Evolutionary conservation across 192 early-diverging fungal species (phyloP), one percentile per base, ranked within the genome.

Genomic region (Gigaspora rosea): DNA sequence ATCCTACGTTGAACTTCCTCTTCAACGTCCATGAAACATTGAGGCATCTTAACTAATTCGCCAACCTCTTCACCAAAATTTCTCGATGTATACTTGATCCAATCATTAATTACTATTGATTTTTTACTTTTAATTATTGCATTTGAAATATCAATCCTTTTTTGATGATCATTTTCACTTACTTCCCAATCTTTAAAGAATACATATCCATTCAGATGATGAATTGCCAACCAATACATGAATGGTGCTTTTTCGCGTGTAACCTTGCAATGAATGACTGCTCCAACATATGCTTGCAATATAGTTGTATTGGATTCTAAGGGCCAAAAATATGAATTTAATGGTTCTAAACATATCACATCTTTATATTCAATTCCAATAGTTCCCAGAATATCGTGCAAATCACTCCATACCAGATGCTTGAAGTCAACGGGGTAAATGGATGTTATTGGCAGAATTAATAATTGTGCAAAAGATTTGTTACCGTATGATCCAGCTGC

Each of bases 301-400:
- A 76, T 47, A 9, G 64, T 27, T 41, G 22, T 56, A 46, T 76
- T 76, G 20, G 46, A 13, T 67, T 76, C 75, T n/a, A 76, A 36
- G 36, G 75, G 75, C 36, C 33, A 76, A 67, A 76, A 76, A 20
- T 76, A 76, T 56, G n/a, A 20, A 64, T 65, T 76, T 22, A 62
- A 62, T 62, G 35, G 7, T 33, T 63, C n/a, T 8, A 61, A 20
- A 57, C 75, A 76, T 33, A 76, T 20, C 13, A 67, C 32, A 50
- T 76, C 75, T 22, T 76, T 49, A 67, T 76, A 76, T 67, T 41
- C 9, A 36, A 76, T 47, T 6, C 35, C 33, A 57, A 76, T 66
- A 1, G 75, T 66, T 12, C 64, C 13, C 32, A 76, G 46, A 41
- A 67, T 16, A 4, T 76, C 64, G 15, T 36, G 54, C 49, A 76